Percentiles rank a stretch among this genome's conserved stretches.
Evolutionary conservation across 2,329 filamentous ascomycete species (phyloP).

Genomic region (Sphaerulina musiva): DNA sequence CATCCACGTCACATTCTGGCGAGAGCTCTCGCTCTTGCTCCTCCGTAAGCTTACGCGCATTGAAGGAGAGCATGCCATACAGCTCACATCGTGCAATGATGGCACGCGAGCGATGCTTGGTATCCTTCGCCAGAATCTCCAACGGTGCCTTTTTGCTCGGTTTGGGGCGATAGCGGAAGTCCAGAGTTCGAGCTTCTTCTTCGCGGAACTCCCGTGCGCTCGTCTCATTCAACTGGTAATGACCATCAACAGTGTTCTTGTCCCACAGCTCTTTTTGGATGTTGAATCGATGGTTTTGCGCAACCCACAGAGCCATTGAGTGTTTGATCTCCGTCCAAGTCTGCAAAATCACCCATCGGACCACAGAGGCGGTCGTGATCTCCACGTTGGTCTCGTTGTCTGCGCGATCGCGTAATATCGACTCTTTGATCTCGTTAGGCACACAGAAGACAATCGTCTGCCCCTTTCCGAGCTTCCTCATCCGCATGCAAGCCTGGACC

Average conservation of each 20-base stretch:
- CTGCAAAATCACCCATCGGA: conserved; percentile 55
- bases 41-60: conserved; percentile 45
- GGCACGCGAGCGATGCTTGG: conserved; percentile 30
- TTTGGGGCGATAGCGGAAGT: conserved; percentile 34
- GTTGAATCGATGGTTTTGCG: conserved; percentile 51
- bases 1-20: conserved; percentile 49
- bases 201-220: conserved; percentile 48
- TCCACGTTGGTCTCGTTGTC: conserved; percentile 7
- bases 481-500: conserved; percentile 65
- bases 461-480: conserved; percentile 60
- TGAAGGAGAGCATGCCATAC: conserved; percentile 21
- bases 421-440: conserved; percentile 52
- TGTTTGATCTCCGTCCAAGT: conserved; percentile 47
- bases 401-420: conserved; percentile 38
- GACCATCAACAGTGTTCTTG: conserved; percentile 46
- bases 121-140: conserved; percentile 47
- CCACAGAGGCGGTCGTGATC: conserved; percentile 50
- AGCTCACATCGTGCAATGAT: conserved; percentile 18
- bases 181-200: conserved; percentile 62
- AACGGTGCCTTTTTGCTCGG: conserved; percentile 10
- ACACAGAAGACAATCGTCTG: conserved; percentile 60
- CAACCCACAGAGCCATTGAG: conserved; percentile 54
- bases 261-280: conserved; percentile 13
- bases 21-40: conserved; percentile 61
- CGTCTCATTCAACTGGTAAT: conserved; percentile 38